Evolutionary conservation across 2,329 filamentous ascomycete genomes (phyloP).

Genomic region (Ophiognomonia clavigignenti-juglandacearum): DNA sequence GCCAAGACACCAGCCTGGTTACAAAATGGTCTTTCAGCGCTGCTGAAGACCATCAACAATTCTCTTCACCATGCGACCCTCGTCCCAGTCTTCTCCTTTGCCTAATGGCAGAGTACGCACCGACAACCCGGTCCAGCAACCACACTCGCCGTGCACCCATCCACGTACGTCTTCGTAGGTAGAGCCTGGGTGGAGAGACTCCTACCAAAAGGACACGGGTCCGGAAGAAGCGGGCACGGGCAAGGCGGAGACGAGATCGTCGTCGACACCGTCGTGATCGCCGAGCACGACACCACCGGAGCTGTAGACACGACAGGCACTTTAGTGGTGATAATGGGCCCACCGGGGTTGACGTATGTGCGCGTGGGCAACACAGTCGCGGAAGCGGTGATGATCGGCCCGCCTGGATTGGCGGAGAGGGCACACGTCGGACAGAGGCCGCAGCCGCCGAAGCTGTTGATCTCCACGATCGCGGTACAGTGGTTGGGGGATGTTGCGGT

Average conservation of each 20-base stretch:
- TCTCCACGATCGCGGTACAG: neutral
- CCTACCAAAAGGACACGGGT: neutral
- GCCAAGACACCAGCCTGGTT: no score
- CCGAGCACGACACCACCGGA: neutral
- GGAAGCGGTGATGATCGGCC: neutral
- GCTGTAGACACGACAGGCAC: neutral
- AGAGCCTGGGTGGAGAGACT: neutral
- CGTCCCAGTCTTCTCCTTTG: neutral
- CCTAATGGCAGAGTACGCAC: neutral
- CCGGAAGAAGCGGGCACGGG: neutral
- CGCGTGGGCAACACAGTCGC: no score
- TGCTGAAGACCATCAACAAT: no score
- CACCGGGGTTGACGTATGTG: neutral
- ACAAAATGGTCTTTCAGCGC: no score
- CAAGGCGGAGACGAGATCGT: neutral
- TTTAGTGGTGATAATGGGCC: neutral
- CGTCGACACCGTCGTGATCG: neutral
- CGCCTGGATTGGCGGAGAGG: neutral
- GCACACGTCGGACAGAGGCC: neutral
- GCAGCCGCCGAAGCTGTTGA: neutral
- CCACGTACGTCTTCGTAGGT: neutral
- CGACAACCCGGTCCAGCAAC: neutral
- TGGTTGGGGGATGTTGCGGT: neutral
- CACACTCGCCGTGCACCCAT: neutral
- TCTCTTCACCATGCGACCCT: no score